Percentiles rank a stretch among this genome's conserved stretches.
Conservation (phyloP, 2,329 filamentous ascomycete species). For the Dryadomyces quercus-mongolicae region DNA sequence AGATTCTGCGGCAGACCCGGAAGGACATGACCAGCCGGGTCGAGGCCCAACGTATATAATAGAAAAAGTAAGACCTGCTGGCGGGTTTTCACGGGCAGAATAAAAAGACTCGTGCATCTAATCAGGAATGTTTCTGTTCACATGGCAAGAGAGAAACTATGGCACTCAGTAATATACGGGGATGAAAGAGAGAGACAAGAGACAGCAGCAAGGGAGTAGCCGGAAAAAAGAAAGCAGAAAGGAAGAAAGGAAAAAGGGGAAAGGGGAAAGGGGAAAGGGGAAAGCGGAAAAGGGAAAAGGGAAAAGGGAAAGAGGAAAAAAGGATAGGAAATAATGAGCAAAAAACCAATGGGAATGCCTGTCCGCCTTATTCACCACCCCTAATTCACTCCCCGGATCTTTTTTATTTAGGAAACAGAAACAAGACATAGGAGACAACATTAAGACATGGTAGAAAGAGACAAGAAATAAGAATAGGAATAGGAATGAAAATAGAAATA, state of each 20-base stretch:
- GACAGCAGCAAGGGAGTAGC: no score
- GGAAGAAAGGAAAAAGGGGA: not conserved
- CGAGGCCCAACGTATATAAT: not conserved
- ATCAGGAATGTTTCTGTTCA: no score
- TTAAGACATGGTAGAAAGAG: not conserved
- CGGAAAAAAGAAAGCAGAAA: not conserved
- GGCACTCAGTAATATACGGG: no score
- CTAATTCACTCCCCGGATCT: not conserved
- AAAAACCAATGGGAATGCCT: not conserved
- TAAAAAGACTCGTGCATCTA: no score
- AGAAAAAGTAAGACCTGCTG: not conserved
- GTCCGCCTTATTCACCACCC: not conserved
- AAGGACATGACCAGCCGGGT: not conserved
- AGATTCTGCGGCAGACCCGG: constrained; percentile 30
- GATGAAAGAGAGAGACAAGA: no score
- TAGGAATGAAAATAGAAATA: not conserved
- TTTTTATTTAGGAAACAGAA: not conserved
- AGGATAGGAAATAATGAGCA: not conserved
- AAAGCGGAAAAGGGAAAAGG: not conserved
- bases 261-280: not conserved
- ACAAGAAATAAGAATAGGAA: not conserved
- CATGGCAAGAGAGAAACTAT: no score
- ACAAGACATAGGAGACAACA: not conserved
- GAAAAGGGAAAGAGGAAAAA: not conserved
- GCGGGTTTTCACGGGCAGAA: no score